Evolutionary conservation across 1,284 basidiomycete species (phyloP).

Genomic region (Phenoliferia sp.): DNA sequence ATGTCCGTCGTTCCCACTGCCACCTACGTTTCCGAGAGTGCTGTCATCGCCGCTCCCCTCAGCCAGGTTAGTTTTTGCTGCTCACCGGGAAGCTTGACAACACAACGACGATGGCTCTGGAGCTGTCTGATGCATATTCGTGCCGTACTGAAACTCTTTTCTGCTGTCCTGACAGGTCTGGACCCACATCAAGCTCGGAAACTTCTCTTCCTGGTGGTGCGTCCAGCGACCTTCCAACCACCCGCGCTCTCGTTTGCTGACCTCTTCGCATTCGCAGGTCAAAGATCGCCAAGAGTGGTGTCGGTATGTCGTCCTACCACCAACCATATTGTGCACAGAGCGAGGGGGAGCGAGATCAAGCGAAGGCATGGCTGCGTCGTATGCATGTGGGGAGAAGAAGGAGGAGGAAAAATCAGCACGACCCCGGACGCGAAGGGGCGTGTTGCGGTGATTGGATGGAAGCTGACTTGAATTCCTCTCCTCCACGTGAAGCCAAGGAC

Average conservation of each 20-base stretch:
- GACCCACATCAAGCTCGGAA: conserved; percentile 39
- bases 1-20: conserved; percentile 26
- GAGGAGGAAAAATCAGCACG: not conserved
- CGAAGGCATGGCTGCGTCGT: not conserved
- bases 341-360: not conserved
- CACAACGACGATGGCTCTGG: not conserved
- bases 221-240: too few species aligned
- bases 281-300: conserved; percentile 15
- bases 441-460: not conserved
- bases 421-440: not conserved
- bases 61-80: not conserved
- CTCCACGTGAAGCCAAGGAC: conserved; percentile 8
- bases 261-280: too few species aligned
- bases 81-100: not conserved
- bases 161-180: conserved; percentile 32
- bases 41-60: conserved; percentile 38
- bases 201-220: conserved; percentile 34
- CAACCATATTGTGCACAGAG: not conserved
- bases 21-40: conserved; percentile 36
- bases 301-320: not conserved
- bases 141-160: not conserved
- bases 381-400: not conserved
- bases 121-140: not conserved
- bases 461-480: not conserved
- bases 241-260: too few species aligned